Evolutionary conservation across 192 early-diverging fungal species (phyloP), one percentile per base, ranked within the genome.

Genomic region (Backusella tarrabulga): DNA sequence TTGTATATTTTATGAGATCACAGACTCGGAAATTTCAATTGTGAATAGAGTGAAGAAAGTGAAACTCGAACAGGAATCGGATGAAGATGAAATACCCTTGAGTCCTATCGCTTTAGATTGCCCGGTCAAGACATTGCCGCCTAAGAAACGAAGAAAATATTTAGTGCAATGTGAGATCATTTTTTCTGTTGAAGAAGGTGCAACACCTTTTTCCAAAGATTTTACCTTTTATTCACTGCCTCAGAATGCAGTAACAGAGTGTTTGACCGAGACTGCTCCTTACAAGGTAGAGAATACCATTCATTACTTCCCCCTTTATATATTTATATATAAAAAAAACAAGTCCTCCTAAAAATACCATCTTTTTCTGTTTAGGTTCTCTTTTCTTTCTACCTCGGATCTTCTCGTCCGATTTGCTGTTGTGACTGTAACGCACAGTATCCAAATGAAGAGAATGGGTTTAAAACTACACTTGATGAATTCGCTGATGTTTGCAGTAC

Each of bases 1-100:
- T 38, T 56, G 52, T 66, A 66, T 56, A 63, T 74, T 74, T 66
- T 74, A 74, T 74, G 73, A 74, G 73, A 66, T 74, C 34, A 74
- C 35, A 56, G 73, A 60, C 29, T 74, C 54, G 73, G 73, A 74
- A 41, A 74, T 60, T 74, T 56, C 73, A 66, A 35, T 50, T 60
- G 52, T 63, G 56, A 63, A 63, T 63, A 63, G 56, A 63, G 56
- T 63, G 56, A 63, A 63, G 26, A 63, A 63, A 63, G 56, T 63
- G 56, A 63, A 63, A 29, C 56, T 63, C 56, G 56, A 63, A 63
- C 56, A 63, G 26, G 56, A 63, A 63, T 56, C 73, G 67, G 73
- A 74, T 56, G 56, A 40, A 38, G 56, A 66, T 40, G 17, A 23
- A 36, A 40, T 23, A 66, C 73, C 73, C 54, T 54, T 40, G 29